A percentile compares a stretch with the other conserved stretches of the same genome.
Conservation (phyloP, 2,329 filamentous ascomycete genomes). For the Botryotinia calthae region DNA sequence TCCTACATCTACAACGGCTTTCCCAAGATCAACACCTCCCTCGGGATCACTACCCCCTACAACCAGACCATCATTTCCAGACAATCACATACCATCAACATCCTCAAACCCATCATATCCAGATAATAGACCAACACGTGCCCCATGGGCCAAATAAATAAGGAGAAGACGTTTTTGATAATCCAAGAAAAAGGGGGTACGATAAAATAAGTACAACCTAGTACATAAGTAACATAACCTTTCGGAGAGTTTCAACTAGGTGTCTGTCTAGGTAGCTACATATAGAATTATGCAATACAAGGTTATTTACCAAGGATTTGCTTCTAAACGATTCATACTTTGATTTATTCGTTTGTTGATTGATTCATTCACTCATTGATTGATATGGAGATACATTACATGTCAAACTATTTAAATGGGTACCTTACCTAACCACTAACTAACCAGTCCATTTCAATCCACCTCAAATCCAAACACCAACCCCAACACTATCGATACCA, state of each 20-base stretch:
- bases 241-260: neutral
- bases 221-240: neutral
- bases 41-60: conserved; percentile 34
- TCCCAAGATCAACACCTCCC: conserved; percentile 29
- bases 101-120: neutral
- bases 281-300: neutral
- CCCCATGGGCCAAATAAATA: conserved; percentile 39
- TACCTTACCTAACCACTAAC: too few relatives aligned
- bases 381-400: neutral
- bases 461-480: too few relatives aligned
- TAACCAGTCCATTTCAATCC: too few relatives aligned
- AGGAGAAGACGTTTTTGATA: neutral
- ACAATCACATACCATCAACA: conserved; percentile 3
- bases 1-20: conserved; percentile 17
- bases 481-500: too few relatives aligned
- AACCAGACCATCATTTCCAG: conserved; percentile 31
- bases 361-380: neutral
- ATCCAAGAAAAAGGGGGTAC: neutral
- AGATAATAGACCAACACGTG: conserved; percentile 38
- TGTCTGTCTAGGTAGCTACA: neutral
- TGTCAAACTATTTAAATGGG: neutral
- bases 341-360: neutral
- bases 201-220: neutral
- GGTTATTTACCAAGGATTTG: neutral
- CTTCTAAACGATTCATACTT: neutral